Percentiles rank a stretch among this genome's conserved stretches.
Evolutionary conservation across 371 early-diverging fungal genomes (phyloP).

Genomic region (Gilbertella persicaria): DNA sequence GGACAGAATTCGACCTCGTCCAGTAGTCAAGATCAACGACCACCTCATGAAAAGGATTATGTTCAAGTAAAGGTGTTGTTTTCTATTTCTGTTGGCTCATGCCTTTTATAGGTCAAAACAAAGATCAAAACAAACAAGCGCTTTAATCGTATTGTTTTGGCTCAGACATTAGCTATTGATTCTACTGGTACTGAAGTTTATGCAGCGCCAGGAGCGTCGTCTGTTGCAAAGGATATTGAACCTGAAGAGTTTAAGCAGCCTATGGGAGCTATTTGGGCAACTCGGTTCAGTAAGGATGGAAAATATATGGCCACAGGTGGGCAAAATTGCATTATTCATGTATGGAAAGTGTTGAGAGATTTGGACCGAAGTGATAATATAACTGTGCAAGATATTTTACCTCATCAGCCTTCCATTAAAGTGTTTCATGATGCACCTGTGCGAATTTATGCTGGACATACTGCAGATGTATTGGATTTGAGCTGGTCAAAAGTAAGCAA

Average conservation of each 20-base stretch:
- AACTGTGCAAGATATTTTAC: slow-evolving; percentile 19
- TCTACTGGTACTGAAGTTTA: slow-evolving; percentile 5
- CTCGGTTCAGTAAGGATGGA: slow-evolving; percentile 80
- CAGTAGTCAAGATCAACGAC: too few species aligned
- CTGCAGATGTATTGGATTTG: slow-evolving; percentile 73
- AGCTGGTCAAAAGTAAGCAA: slow-evolving; percentile 80
- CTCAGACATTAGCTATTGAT: slow-evolving; percentile 35
- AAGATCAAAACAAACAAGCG: slow-evolving; percentile 31
- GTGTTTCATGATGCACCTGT: slow-evolving; percentile 70
- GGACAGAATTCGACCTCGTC: too few species aligned
- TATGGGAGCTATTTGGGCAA: slow-evolving; percentile 45
- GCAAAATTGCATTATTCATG: slow-evolving; percentile 68
- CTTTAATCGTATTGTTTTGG: slow-evolving; percentile 33
- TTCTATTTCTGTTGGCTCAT: background rate
- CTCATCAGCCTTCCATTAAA: slow-evolving; percentile 30
- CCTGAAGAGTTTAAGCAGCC: slow-evolving; percentile 9
- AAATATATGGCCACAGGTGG: slow-evolving; percentile 79
- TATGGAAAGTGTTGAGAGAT: slow-evolving; percentile 66
- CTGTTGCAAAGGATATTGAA: background rate
- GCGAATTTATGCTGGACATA: slow-evolving; percentile 71
- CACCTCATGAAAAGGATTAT: slow-evolving; percentile 32
- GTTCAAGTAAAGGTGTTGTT: slow-evolving; percentile 43
- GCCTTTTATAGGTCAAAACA: slow-evolving; percentile 29
- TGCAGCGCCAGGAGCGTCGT: background rate
- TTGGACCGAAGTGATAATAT: slow-evolving; percentile 28